Base-by-base conservation (phyloP, 2,329 filamentous ascomycete genomes). In the Byssochlamys sp. region DNA sequence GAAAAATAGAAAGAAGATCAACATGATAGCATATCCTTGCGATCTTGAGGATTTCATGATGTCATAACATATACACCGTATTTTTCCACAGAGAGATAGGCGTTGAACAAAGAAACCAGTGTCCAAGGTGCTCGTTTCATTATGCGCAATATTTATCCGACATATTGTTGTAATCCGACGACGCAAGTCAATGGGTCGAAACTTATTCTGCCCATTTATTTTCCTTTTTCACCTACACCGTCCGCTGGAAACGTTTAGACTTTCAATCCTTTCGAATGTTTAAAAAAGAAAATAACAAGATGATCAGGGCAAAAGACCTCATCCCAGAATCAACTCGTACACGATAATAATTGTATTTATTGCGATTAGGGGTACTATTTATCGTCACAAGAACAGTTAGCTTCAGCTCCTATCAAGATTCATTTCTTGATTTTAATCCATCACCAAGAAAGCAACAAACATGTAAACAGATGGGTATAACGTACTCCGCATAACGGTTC, bases 401-500 rank as follows among this genome's bases (percentile, higher is more conserved):
- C 55, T 39, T 28, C 11, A 5, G 27, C 12, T 33, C 33, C 25
- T 58, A 33, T 59, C 14, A 55, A 2, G 49, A 5, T 26, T 14
- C 25, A 14, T 14, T 10, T 27, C 19, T 24, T 25, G n/a, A 4
- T 39, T n/a, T 39, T 39, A 26, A 19, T 19, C 19, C 19, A 19
- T 19, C 19, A 19, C 19, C 19, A 19, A 24, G 14, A 51, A 51
- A 12, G 27, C 6, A 14, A 24, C 24, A 12, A 5, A 4, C 3
- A 14, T 2, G 6, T 11, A 12, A 9, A 12, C 1, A 28, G 49
- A 52, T 19, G 19, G 52, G 14, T 31, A 33, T 51, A 83, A 19
- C 86, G 59, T 82, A 96, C 91, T 91, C 78, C 92, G 84, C 90
- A 95, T 95, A 56, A 97, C 79, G 58, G 90, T 96, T 73, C 92